Base-by-base conservation (phyloP, 441 rosid species). In the Isatis lusitanica region DNA sequence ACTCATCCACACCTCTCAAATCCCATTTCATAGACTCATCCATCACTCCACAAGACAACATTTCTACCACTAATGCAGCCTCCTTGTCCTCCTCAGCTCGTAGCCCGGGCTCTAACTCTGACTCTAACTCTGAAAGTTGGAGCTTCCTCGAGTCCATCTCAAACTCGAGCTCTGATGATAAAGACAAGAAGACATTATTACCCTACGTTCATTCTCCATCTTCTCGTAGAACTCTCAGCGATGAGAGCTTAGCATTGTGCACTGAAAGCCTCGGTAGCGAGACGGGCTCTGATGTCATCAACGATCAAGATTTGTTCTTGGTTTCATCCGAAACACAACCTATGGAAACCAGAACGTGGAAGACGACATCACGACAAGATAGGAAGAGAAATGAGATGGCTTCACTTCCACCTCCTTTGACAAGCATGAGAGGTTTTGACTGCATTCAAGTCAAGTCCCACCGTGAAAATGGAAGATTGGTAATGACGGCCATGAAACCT, bases 261-360 rank as follows among this genome's bases (percentile, higher is more conserved):
- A 93, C 98, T 9, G 97, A 93, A 70, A 88, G 81, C 66, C 82
- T 93, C 18, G 98, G 98, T 4, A 85, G 83, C 59, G 98, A 93
- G 80, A 89, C 91, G 0, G 93, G 98, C 6, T 84, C 85, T 61
- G 84, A 84, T 47, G 70, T 80, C 9, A 60, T 58, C 1, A 81
- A 79, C 6, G 74, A 76, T 43, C 75, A 48, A 71, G 71, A 78
- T 63, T 80, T 90, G 78, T 74, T 82, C 36, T 51, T 73, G 56
- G 73, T 80, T 35, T 66, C 87, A 9, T 77, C 73, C 4, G 78
- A 79, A 36, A 10, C 42, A 1, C 40, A 68, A 51, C 42, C 42
- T 12, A 53, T 18, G 39, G 79, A 66, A 13, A 63, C 83, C 36
- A 65, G n/a, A 55, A 68, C 46, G 8, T 30, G 47, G 10, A 8